Evolutionary conservation across 805 yeast species (phyloP).

Genomic region (Candida jianshihensis): DNA sequence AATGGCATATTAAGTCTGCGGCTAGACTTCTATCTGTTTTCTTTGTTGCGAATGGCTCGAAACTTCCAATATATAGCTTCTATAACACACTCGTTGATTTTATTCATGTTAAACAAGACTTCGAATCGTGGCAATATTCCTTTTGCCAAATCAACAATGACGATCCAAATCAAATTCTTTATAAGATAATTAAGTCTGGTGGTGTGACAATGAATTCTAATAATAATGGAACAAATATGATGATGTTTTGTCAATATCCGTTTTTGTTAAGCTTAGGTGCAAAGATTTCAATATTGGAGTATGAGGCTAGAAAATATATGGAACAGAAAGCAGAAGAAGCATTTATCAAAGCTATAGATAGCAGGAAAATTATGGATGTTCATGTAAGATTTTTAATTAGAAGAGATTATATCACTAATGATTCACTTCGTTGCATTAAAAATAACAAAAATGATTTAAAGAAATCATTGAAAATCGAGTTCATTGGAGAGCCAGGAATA

Average conservation of each 20-base stretch:
- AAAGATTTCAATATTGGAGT: constrained; percentile 72
- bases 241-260: constrained; percentile 77
- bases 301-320: constrained; percentile 77
- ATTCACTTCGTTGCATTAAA: constrained; percentile 62
- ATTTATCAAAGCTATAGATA: constrained; percentile 65
- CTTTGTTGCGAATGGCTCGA: constrained; percentile 42
- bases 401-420: constrained; percentile 59
- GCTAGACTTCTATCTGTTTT: constrained; percentile 51
- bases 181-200: constrained; percentile 13
- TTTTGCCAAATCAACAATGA: constrained; percentile 13
- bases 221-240: constrained; percentile 20
- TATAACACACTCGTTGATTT: constrained; percentile 81
- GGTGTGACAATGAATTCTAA: constrained; percentile 4
- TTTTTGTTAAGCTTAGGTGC: constrained; percentile 76
- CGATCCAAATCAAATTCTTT: constrained; percentile 3
- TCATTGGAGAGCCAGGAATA: constrained; percentile 83
- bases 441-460: constrained; percentile 52
- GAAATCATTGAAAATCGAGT: constrained; percentile 72
- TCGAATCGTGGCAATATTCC: constrained; percentile 68
- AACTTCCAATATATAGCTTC: constrained; percentile 30
- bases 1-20: constrained; percentile 76
- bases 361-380: constrained; percentile 55
- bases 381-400: constrained; percentile 64
- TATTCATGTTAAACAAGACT: constrained; percentile 71
- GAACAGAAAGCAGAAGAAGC: constrained; percentile 86